Conservation (phyloP, 345 rosid species). For the Lumnitzera racemosa region DNA sequence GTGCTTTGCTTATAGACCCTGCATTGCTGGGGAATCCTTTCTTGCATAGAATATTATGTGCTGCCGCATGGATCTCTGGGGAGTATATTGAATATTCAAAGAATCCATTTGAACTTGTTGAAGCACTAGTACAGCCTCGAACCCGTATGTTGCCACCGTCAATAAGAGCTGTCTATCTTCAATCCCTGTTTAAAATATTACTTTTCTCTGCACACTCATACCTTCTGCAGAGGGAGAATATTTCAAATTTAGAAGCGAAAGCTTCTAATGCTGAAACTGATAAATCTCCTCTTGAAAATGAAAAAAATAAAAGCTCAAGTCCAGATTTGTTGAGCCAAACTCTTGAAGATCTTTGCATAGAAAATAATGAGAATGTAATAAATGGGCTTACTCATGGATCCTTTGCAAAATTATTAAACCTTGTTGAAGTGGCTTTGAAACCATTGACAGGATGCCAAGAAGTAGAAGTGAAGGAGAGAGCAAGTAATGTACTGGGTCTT, state of each 20-base stretch:
- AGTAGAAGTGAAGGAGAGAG: conserved; percentile 84
- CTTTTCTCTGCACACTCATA: conserved; percentile 40
- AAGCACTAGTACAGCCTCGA: conserved; percentile 87
- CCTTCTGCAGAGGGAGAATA: conserved; percentile 23
- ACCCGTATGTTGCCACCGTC: conserved; percentile 61
- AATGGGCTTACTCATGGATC: conserved; percentile 35
- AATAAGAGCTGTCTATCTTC: conserved; percentile 62
- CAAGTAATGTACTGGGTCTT: conserved; percentile 60
- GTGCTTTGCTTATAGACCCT: conserved; percentile 85
- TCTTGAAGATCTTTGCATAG: conserved; percentile 22
- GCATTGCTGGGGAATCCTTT: conserved; percentile 85
- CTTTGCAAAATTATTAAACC: conserved; percentile 39
- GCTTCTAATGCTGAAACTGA: conserved; percentile 22
- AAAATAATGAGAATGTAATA: conserved; percentile 18
- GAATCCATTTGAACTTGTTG: conserved; percentile 63
- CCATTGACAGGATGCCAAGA: conserved; percentile 50
- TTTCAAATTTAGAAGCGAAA: conserved; percentile 6
- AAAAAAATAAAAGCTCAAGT: conserved; percentile 22
- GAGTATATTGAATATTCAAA: conserved; percentile 71
- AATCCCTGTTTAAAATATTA: conserved; percentile 65
- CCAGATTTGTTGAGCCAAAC: conserved; percentile 22
- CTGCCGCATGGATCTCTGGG: conserved; percentile 94
- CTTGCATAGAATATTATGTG: conserved; percentile 69
- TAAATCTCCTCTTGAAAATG: conserved; percentile 6
- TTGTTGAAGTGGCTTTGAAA: conserved; percentile 43